Evolutionary conservation across 495 filamentous ascomycete genomes (phyloP).

Genomic region (Penicillium alfredii): DNA sequence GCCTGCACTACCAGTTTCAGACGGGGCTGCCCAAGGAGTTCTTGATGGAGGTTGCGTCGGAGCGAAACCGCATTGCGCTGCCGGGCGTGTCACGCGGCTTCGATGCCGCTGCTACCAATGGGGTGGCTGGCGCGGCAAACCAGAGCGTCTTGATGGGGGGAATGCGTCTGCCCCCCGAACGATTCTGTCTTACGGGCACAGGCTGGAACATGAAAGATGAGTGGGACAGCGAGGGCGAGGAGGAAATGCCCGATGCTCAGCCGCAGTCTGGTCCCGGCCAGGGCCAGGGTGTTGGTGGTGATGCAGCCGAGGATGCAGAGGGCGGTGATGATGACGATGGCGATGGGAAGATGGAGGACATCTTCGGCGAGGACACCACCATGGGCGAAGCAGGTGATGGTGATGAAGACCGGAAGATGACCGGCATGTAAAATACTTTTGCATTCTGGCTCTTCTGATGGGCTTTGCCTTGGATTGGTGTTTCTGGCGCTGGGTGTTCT

Average conservation of each 20-base stretch:
- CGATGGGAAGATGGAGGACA: slow-evolving; percentile 58
- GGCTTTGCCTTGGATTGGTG: slow-evolving; percentile 11
- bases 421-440: slow-evolving; percentile 34
- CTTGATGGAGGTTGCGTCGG: slow-evolving; percentile 71
- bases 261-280: slow-evolving; percentile 17
- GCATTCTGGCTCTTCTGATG: slow-evolving; percentile 1
- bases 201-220: slow-evolving; percentile 78
- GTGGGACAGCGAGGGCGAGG: slow-evolving; percentile 61
- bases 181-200: slow-evolving; percentile 81
- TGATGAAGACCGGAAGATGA: slow-evolving; percentile 45
- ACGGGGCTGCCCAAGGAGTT: slow-evolving; percentile 75
- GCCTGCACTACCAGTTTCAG: slow-evolving; percentile 60
- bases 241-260: slow-evolving; percentile 34
- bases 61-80: slow-evolving; percentile 74
- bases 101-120: slow-evolving; percentile 23
- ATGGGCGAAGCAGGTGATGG: slow-evolving; percentile 42
- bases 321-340: slow-evolving; percentile 41
- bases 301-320: slow-evolving; percentile 32
- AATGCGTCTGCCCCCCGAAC: slow-evolving; percentile 78
- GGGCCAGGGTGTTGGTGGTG: slow-evolving; percentile 14
- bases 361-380: slow-evolving; percentile 46
- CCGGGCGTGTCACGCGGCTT: slow-evolving; percentile 70
- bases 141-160: slow-evolving; percentile 52
- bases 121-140: slow-evolving; percentile 14
- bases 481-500: slow-evolving; percentile 21